Evolutionary conservation across 2,329 filamentous ascomycete species (phyloP).

Genomic region (Hymenoscyphus linearis): DNA sequence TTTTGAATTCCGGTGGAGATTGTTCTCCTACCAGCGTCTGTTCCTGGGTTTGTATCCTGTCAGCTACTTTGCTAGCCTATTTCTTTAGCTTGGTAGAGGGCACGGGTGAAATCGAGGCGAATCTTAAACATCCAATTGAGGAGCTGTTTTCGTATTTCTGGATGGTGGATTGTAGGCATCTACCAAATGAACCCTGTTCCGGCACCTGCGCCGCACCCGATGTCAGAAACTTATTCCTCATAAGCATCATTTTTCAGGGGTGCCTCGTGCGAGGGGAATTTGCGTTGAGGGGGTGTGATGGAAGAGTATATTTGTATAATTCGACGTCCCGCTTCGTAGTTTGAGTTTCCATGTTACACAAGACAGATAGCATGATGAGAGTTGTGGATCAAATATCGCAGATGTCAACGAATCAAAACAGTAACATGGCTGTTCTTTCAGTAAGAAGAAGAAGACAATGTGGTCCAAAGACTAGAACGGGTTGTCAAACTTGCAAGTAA

Average conservation of each 20-base stretch:
- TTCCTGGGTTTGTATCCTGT: not conserved
- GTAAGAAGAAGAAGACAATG: conserved; percentile 12
- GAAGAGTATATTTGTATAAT: not conserved
- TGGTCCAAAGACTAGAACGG: conserved; percentile 20
- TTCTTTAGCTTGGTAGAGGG: not conserved
- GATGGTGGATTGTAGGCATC: not conserved
- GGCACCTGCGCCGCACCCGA: not conserved
- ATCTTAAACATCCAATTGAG: not conserved
- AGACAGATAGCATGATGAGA: not conserved
- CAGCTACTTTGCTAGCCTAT: not conserved
- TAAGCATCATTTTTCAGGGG: not conserved
- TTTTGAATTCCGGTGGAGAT: not conserved
- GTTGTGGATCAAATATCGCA: not conserved
- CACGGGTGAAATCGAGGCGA: not conserved
- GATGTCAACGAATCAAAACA: not conserved
- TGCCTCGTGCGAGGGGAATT: not conserved
- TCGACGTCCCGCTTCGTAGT: not conserved
- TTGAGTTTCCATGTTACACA: not conserved
- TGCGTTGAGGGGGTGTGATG: not conserved
- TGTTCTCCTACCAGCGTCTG: not conserved
- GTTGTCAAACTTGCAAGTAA: conserved; percentile 28
- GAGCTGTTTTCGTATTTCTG: not conserved
- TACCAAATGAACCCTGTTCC: not conserved
- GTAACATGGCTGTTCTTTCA: not conserved
- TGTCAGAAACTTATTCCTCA: not conserved